Evolutionary conservation across 2,329 filamentous ascomycete species (phyloP).

Genomic region (Sporothrix phasma): DNA sequence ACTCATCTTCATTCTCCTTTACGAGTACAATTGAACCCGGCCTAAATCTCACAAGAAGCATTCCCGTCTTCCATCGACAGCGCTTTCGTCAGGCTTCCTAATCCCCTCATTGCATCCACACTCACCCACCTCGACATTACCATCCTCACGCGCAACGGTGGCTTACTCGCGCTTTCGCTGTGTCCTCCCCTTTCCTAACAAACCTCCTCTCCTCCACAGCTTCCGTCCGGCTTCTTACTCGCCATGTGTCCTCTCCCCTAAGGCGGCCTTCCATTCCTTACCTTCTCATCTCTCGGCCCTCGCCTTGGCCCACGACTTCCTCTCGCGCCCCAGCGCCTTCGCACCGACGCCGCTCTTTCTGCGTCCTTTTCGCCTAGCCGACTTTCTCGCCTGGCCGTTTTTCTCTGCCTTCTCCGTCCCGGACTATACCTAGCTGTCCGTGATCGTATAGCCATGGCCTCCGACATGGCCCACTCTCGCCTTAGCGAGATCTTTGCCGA

Average conservation of each 20-base stretch:
- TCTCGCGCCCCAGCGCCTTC: not conserved
- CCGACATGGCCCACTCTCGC: slow-evolving; percentile 15
- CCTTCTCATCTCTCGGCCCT: not conserved
- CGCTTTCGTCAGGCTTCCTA: not conserved
- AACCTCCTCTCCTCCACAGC: not conserved
- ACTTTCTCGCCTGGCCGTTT: not conserved
- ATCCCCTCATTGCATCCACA: not conserved
- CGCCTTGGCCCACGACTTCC: not conserved
- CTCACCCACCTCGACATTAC: not conserved
- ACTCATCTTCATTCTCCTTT: not conserved
- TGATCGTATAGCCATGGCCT: slow-evolving; percentile 11
- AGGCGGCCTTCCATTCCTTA: not conserved
- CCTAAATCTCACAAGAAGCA: not conserved
- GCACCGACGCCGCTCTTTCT: not conserved
- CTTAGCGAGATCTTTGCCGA: slow-evolving; percentile 19
- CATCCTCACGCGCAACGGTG: not conserved
- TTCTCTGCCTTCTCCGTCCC: not conserved
- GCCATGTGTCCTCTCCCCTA: slow-evolving; percentile 6
- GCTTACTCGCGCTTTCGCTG: slow-evolving; percentile 3
- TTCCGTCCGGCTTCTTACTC: not conserved
- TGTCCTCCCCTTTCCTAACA: slow-evolving; percentile 2
- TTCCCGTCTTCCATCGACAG: not conserved
- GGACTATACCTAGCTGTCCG: not conserved
- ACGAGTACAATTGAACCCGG: not conserved
- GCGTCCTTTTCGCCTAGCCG: not conserved